Evolutionary conservation across 768 basidiomycete species (phyloP).

Genomic region (Boletus huronensis): DNA sequence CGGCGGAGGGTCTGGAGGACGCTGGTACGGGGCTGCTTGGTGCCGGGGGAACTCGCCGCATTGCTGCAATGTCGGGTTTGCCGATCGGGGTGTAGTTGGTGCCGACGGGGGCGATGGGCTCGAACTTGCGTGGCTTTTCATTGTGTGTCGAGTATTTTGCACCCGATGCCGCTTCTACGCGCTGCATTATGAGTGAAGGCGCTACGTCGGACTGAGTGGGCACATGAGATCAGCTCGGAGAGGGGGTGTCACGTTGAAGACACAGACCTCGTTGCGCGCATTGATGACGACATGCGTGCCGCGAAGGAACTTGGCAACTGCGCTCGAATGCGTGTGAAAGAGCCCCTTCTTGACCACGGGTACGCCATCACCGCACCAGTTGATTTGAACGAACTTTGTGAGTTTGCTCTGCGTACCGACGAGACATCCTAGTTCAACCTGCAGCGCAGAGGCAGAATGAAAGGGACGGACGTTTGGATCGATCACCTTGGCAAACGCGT

Average conservation of each 20-base stretch:
- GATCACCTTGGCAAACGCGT: constrained; percentile 81
- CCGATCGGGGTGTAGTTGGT: constrained; percentile 76
- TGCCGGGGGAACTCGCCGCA: constrained; percentile 46
- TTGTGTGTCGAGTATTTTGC: constrained; percentile 84
- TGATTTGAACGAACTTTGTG: constrained; percentile 91
- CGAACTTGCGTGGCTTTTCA: constrained; percentile 65
- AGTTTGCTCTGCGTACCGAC: constrained; percentile 58
- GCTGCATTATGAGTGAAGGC: constrained; percentile 75
- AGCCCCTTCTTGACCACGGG: constrained; percentile 90
- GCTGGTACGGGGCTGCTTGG: not conserved
- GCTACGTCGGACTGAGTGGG: constrained; percentile 67
- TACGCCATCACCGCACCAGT: constrained; percentile 97
- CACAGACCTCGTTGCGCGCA: constrained; percentile 77
- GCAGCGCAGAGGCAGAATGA: not conserved
- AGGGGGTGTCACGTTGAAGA: not conserved
- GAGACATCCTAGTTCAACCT: not conserved
- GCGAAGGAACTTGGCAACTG: constrained; percentile 76
- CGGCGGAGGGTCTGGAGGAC: not conserved
- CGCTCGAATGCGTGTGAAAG: constrained; percentile 81
- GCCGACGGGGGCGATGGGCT: constrained; percentile 81
- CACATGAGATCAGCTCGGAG: not conserved
- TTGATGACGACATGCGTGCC: constrained; percentile 84
- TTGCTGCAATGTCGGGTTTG: constrained; percentile 60
- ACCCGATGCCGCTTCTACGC: constrained; percentile 87
- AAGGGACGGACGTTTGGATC: constrained; percentile 70